A percentile compares a stretch with the other conserved stretches of the same genome.
These are phyloP conservation scores for Jimgerdemannia lactiflua DNA, from an alignment of 192 early-diverging fungal species.

Conservation along the genomic window DNA sequence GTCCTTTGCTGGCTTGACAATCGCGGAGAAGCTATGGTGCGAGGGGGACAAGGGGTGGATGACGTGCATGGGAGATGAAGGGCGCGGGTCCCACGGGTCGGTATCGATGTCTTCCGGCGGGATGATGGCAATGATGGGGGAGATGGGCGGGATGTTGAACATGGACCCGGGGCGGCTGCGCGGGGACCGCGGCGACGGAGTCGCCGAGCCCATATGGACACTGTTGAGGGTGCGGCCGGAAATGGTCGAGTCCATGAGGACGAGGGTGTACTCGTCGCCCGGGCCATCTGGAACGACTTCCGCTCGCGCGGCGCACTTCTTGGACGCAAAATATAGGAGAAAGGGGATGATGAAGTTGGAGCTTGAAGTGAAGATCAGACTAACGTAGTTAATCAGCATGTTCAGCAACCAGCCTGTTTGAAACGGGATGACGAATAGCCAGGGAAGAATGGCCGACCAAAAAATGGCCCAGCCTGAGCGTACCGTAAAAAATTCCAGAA, in stretches of 20 bases:
- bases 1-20: neutral
- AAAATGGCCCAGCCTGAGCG: constrained; percentile 41
- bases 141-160: constrained; percentile 22
- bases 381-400: constrained; percentile 58
- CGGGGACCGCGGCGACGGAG: too few species aligned
- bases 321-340: constrained; percentile 59
- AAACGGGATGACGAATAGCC: constrained; percentile 61
- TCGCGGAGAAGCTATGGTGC: neutral
- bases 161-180: constrained; percentile 10
- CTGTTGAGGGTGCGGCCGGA: constrained; percentile 4
- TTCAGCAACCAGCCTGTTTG: constrained; percentile 61
- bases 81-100: constrained; percentile 14
- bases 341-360: constrained; percentile 69
- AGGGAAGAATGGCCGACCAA: constrained; percentile 55
- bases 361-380: constrained; percentile 59
- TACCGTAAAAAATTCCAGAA: too few species aligned
- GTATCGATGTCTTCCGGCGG: constrained; percentile 12
- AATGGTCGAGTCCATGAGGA: neutral
- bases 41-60: neutral
- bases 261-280: constrained; percentile 5
- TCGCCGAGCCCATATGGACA: constrained; percentile 1
- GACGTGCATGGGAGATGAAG: constrained; percentile 8
- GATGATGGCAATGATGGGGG: constrained; percentile 7
- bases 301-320: constrained; percentile 24
- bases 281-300: constrained; percentile 7